Base-by-base conservation (phyloP, 305 asterid species). In the Rubia occidens region DNA sequence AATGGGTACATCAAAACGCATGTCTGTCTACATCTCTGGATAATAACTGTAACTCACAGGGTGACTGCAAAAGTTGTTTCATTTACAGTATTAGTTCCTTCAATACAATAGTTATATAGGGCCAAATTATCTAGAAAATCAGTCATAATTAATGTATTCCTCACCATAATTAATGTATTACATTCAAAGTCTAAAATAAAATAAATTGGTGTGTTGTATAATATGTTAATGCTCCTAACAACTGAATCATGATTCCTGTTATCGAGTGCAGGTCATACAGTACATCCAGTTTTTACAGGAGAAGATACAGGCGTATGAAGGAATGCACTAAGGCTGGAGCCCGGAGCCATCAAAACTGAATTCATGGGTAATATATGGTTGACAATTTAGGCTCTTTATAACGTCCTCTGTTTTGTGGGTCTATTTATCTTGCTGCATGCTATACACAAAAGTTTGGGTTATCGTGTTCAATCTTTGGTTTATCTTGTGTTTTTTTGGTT, bases 251-350 rank as follows among this genome's bases (percentile, higher is more conserved):
- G 14, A 42, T 39, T 63, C 55, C 26, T 65, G 43, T 21, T 67
- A 6, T 64, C 60, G 63, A 17, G 47, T 85, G 84, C 89, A 91
- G 97, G 97, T 89, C 78, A 87, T 86, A 73, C 88, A 91, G 75
- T 87, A 91, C 80, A 76, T 91, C 75, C 90, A 85, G 77, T 90
- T 82, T 77, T 79, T 93, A 59, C 87, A 88, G 60, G 96, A 84
- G 74, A 90, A 81, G 72, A 24, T 93, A 78, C 86, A 86, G 75
- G 71, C 81, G 72, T 90, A 88, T 9, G 96, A 93, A 80, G 94
- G 90, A 51, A 32, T 94, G 47, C 75, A 79, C 85, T 90, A 80
- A 81, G 92, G 86, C 72, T 87, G 96, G 96, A 88, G 80, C 78
- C 82, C 80, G 3, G 96, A 88, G 79, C 83, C 88, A 67, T 53